Percentiles rank a stretch among this genome's conserved stretches.
Evolutionary conservation across 441 rosid species (phyloP).

Genomic region (Erysimum pusillum): DNA sequence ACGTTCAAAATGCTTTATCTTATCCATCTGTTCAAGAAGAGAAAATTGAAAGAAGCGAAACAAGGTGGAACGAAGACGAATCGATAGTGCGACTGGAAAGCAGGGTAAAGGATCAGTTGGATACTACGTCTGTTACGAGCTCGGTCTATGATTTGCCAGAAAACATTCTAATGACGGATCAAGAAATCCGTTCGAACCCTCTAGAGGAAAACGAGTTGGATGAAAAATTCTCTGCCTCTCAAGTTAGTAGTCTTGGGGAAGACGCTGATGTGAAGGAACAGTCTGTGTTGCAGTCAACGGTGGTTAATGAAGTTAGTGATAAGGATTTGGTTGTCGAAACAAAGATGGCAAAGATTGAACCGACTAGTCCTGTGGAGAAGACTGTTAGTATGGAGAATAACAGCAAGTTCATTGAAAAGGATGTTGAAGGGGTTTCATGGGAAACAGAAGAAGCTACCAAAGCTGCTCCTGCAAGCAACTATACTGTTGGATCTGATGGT

Average conservation of each 20-base stretch:
- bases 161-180: constrained; percentile 62
- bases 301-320: constrained; percentile 49
- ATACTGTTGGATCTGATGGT: constrained; percentile 65
- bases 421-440: constrained; percentile 72
- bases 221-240: constrained; percentile 45
- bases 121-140: constrained; percentile 49
- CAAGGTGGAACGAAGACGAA: constrained; percentile 52
- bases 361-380: constrained; percentile 59
- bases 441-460: constrained; percentile 71
- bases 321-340: constrained; percentile 48
- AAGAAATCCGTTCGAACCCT: constrained; percentile 54
- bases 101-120: constrained; percentile 55
- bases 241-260: constrained; percentile 38
- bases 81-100: constrained; percentile 50
- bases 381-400: constrained; percentile 57
- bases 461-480: constrained; percentile 58
- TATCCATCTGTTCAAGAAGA: constrained; percentile 53
- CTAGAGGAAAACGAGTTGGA: constrained; percentile 57
- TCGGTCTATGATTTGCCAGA: constrained; percentile 65
- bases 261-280: constrained; percentile 41
- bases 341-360: constrained; percentile 54
- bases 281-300: constrained; percentile 40
- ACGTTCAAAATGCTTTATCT: constrained; percentile 50
- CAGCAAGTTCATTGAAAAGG: constrained; percentile 54
- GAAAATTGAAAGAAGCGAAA: constrained; percentile 53